Percentiles rank a stretch among this genome's conserved stretches.
Evolutionary conservation across 2,329 filamentous ascomycete genomes (phyloP).

Genomic region (Metarhizium album): DNA sequence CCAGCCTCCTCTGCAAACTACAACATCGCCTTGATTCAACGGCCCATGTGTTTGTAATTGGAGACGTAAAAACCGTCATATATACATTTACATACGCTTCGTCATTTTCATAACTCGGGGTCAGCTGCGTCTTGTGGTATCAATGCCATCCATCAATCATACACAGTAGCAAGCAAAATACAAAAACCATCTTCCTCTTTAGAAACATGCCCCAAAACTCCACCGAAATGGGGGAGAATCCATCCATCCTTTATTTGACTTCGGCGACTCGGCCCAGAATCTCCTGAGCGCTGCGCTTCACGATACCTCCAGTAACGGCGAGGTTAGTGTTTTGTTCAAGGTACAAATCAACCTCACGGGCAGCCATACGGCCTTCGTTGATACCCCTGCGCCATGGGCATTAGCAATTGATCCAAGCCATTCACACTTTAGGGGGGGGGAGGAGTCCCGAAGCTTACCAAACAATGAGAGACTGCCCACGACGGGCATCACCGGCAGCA

Average conservation of each 20-base stretch:
- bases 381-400: conserved; percentile 55
- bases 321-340: conserved; percentile 70
- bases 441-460: conserved; percentile 50
- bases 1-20: neutral
- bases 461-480: conserved; percentile 91
- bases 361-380: conserved; percentile 89
- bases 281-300: conserved; percentile 71
- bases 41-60: neutral
- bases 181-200: neutral
- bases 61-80: neutral
- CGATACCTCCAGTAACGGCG: conserved; percentile 85
- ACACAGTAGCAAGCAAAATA: neutral
- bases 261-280: conserved; percentile 33
- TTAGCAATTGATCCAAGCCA: conserved; percentile 20
- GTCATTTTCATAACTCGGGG: neutral
- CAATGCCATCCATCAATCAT: conserved; percentile 6
- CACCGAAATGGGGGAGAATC: neutral
- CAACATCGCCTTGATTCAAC: neutral
- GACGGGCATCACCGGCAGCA: conserved; percentile 87
- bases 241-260: conserved; percentile 4
- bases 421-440: neutral
- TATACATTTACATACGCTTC: neutral
- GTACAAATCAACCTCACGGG: conserved; percentile 83
- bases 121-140: conserved; percentile 8
- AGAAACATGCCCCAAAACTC: neutral